phyloP scores from a whole-genome alignment of 805 yeast species.

The Kazachstania viticola region DNA sequence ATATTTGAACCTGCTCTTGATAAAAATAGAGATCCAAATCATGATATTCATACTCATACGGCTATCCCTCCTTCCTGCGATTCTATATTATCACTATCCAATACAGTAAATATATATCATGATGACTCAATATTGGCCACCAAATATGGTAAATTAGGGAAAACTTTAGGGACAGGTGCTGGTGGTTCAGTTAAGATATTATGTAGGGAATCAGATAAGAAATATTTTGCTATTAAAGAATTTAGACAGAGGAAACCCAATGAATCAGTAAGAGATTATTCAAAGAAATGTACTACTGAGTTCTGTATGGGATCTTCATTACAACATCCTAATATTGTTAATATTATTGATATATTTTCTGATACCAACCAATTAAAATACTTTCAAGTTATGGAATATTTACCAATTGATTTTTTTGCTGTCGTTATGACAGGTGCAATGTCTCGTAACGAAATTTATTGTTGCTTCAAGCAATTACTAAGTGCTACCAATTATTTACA shows the following conservation, averaged over 20 bases:
- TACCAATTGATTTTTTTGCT: constrained; percentile 75
- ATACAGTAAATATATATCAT: constrained; percentile 31
- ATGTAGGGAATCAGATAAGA: constrained; percentile 54
- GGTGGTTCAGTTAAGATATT: constrained; percentile 77
- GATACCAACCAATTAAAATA: constrained; percentile 55
- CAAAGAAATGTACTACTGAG: constrained; percentile 83
- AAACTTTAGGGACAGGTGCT: constrained; percentile 73
- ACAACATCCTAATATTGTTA: constrained; percentile 70
- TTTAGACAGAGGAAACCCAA: constrained; percentile 61
- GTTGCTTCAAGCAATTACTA: constrained; percentile 65
- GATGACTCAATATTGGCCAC: constrained; percentile 41
- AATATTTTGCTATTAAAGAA: constrained; percentile 74
- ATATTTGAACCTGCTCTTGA: constrained; percentile 6
- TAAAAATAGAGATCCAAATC: constrained; percentile 11
- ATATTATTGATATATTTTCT: constrained; percentile 56
- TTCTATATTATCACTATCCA: constrained; percentile 24
- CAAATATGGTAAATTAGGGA: constrained; percentile 66
- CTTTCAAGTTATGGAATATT: constrained; percentile 77
- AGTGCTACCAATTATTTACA: constrained; percentile 67
- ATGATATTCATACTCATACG: constrained; percentile 24
- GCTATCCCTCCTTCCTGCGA: constrained; percentile 28
- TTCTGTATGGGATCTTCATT: constrained; percentile 76
- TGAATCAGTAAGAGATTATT: constrained; percentile 64
- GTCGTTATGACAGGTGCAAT: constrained; percentile 80
- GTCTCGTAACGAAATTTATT: constrained; percentile 72